Conservation (phyloP, 495 filamentous ascomycete genomes). For the Tuber indicum region DNA sequence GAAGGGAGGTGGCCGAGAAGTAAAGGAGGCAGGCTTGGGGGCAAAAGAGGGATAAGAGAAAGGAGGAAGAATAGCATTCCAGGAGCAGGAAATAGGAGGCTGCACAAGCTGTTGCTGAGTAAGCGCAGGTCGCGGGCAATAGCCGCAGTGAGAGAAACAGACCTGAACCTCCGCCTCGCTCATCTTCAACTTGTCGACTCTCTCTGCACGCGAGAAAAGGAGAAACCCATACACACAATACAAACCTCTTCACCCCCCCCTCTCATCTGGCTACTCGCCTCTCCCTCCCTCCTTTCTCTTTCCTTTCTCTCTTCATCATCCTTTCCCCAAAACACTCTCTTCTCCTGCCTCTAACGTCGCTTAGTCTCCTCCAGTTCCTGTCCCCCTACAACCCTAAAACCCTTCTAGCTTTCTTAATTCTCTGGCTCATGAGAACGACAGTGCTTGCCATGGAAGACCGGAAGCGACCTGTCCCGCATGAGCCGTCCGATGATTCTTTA, state of each 20-base stretch:
- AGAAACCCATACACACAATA: constrained; percentile 22
- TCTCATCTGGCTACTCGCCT: constrained; percentile 7
- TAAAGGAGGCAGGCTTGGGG: neutral
- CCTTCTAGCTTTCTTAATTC: constrained; percentile 31
- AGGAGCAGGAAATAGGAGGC: neutral
- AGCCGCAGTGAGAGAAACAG: constrained; percentile 23
- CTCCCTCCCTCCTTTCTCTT: constrained; percentile 6
- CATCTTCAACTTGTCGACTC: constrained; percentile 34
- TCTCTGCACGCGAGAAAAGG: constrained; percentile 35
- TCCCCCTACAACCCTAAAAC: constrained; percentile 21
- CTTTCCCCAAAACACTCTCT: constrained; percentile 23
- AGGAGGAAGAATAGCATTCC: neutral
- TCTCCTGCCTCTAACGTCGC: constrained; percentile 16
- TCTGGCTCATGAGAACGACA: constrained; percentile 40
- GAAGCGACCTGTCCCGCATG: constrained; percentile 43
- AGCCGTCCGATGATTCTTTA: constrained; percentile 40
- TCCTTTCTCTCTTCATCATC: constrained; percentile 17
- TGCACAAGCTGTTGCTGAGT: constrained; percentile 28
- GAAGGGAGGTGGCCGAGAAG: neutral
- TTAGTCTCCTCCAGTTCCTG: constrained; percentile 13
- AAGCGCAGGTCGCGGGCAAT: constrained; percentile 25
- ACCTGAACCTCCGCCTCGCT: constrained; percentile 31
- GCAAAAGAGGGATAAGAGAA: neutral
- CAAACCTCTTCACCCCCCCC: neutral
- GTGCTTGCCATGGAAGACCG: constrained; percentile 44